Conservation (phyloP, 2,329 filamentous ascomycete genomes). For the Hypomyces rosellus region DNA sequence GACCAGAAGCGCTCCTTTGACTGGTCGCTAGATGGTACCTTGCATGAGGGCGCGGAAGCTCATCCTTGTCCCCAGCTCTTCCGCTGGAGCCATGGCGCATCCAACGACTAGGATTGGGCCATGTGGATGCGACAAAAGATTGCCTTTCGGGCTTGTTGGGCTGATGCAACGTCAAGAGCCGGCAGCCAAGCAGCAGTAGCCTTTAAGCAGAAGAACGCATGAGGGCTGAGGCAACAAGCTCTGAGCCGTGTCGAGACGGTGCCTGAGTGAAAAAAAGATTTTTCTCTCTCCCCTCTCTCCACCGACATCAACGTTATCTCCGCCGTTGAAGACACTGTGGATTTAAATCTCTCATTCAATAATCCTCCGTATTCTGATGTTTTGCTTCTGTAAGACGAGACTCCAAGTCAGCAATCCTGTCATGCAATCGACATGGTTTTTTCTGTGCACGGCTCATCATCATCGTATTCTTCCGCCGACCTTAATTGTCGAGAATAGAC, state of each 20-base stretch:
- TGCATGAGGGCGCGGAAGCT: slow-evolving; percentile 12
- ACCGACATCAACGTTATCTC: too few species aligned
- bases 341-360: too few species aligned
- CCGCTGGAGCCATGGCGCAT: slow-evolving; percentile 9
- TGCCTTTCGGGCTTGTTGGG: slow-evolving; percentile 1
- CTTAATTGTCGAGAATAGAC: background rate
- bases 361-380: too few species aligned
- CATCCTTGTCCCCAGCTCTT: slow-evolving; percentile 11
- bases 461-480: background rate
- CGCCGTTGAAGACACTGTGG: too few species aligned
- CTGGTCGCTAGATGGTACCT: slow-evolving; percentile 15
- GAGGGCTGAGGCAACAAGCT: too few species aligned
- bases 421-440: background rate
- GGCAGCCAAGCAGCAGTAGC: background rate
- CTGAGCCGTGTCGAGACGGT: too few species aligned
- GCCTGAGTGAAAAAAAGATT: background rate
- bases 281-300: too few species aligned
- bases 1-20: slow-evolving; percentile 12
- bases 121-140: slow-evolving; percentile 4
- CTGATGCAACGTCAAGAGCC: slow-evolving; percentile 6
- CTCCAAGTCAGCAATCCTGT: too few species aligned
- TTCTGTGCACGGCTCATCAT: slow-evolving; percentile 4
- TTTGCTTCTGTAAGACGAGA: too few species aligned
- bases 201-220: background rate
- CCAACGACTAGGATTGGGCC: slow-evolving; percentile 8